Evolutionary conservation across 108 stramenopile species (phyloP), one percentile per base, ranked within the genome.

Genomic region (Cylindrotheca closterium): DNA sequence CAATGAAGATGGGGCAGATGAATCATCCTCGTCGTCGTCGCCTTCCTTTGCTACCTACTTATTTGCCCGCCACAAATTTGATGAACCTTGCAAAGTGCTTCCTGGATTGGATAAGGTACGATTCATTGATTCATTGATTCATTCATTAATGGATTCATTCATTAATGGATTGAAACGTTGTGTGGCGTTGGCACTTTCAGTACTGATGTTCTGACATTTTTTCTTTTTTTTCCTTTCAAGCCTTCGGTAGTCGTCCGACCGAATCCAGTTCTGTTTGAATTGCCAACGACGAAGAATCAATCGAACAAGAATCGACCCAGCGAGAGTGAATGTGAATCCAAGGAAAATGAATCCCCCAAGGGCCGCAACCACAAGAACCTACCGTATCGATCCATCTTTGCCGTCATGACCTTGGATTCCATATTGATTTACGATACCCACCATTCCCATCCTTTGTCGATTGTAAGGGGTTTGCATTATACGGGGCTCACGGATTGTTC

Each of bases 361-460:
- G 45, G 30, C 12, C n/a, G n/a, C n/a, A n/a, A n/a, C n/a, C n/a
- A n/a, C n/a, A 23, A 22, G 21, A 33, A 42, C 15, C 60, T 85
- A 19, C 87, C 85, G 0, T 89, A 91, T 63, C 82, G 91, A 50
- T 83, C 82, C 10, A 58, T 95, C 45, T 92, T 95, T 77, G 87
- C 87, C 32, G 89, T 95, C 28, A 67, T 95, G 23, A 95, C 94
- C 12, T 58, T 76, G 60, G 86, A 92, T 63, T 74, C 74, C 3
- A 79, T 95, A 24, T 51, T 92, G 28, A 74, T 95, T 49, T 95
- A 95, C 55, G 94, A 95, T 60, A 95, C 94, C 1, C 58, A 79
- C 49, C 87, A 92, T 67, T 33, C 72, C 31, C 53, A 60, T 12
- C 94, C 94, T 21, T 79, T 95, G 19, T 65, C 85, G 27, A 55